phyloP scores from a whole-genome alignment of 2,329 filamentous ascomycete genomes.

The Fusarium nodosum region DNA sequence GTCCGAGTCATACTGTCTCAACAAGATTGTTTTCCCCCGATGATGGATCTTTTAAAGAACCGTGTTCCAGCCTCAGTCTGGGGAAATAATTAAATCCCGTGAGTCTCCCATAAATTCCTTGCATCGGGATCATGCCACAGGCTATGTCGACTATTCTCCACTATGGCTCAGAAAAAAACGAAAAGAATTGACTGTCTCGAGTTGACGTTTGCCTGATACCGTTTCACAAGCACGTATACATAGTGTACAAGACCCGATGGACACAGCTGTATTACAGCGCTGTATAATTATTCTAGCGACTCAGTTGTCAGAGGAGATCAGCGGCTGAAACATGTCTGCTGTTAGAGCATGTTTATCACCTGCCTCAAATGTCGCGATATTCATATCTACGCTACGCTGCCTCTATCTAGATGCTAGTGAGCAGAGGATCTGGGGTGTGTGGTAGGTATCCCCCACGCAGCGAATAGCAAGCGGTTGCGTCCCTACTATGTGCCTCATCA shows the following conservation, averaged over 20 bases:
- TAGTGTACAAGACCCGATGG: background rate
- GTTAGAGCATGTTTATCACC: constrained; percentile 29
- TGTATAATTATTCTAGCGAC: constrained; percentile 24
- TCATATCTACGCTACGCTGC: constrained; percentile 30
- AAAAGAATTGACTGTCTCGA: constrained; percentile 23
- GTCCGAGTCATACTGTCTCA: constrained; percentile 41
- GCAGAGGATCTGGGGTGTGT: constrained; percentile 40
- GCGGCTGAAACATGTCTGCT: constrained; percentile 25
- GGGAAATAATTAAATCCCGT: constrained; percentile 36
- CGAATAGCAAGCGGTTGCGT: constrained; percentile 40
- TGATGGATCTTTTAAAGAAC: constrained; percentile 37
- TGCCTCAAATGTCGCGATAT: constrained; percentile 36
- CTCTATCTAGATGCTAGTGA: constrained; percentile 43
- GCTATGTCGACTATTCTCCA: constrained; percentile 28
- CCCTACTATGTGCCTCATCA: constrained; percentile 37
- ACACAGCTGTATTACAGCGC: constrained; percentile 15
- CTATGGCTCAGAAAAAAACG: constrained; percentile 10
- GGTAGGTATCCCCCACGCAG: constrained; percentile 34
- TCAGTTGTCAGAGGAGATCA: constrained; percentile 17
- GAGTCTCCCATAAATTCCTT: constrained; percentile 35
- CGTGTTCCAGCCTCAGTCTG: constrained; percentile 40
- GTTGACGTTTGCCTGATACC: constrained; percentile 9
- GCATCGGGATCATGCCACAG: constrained; percentile 34
- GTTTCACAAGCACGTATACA: constrained; percentile 6
- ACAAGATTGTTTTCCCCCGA: constrained; percentile 34